Evolutionary conservation across 202 grass and related monocot species (phyloP).

Genomic region (Bolboschoenoplectus hybrid): DNA sequence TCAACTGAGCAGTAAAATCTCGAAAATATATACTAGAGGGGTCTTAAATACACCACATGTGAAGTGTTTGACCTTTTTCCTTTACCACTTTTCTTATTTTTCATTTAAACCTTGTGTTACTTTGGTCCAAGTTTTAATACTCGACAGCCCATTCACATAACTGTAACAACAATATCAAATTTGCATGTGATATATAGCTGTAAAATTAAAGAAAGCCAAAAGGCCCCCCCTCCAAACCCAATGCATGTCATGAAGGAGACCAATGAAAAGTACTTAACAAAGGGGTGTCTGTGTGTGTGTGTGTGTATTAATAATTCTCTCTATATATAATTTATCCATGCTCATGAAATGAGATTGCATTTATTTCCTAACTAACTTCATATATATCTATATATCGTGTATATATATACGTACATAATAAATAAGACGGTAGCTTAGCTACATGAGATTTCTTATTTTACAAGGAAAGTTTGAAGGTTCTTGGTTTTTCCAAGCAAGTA

Average conservation of each 20-base stretch:
- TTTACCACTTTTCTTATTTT: constrained; percentile 1
- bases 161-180: constrained; percentile 21
- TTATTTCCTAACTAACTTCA: background rate
- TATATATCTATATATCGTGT: background rate
- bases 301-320: background rate
- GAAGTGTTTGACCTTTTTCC: constrained; percentile 33
- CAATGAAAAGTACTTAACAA: constrained; percentile 21
- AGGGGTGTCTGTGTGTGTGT: background rate
- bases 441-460: constrained; percentile 5
- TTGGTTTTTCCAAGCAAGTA: background rate
- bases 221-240: background rate
- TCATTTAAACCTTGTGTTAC: constrained; percentile 24
- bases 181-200: constrained; percentile 37
- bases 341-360: background rate
- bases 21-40: background rate
- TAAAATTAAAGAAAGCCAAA: constrained; percentile 32
- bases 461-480: background rate
- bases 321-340: background rate
- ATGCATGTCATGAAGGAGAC: constrained; percentile 4
- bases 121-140: constrained; percentile 6
- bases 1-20: background rate
- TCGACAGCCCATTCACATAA: constrained; percentile 21
- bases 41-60: constrained; percentile 35
- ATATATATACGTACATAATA: background rate
- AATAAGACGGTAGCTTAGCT: background rate